Conservation (phyloP, 169 alveolate genomes). For the Plasmodium gaboni region DNA sequence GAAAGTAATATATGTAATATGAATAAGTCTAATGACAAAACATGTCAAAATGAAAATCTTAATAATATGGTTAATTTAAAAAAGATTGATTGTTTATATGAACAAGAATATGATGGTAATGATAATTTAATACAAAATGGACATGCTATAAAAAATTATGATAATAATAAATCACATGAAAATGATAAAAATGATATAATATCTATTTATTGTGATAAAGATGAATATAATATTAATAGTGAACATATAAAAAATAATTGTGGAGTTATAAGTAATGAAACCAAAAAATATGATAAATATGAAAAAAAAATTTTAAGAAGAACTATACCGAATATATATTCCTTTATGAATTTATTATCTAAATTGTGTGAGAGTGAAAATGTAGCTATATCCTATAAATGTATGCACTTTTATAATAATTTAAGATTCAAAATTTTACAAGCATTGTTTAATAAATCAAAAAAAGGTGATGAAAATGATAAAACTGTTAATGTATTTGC, state of each 20-base stretch:
- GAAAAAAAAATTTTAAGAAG: constrained; percentile 53
- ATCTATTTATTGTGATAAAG: neutral
- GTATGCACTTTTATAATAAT: constrained; percentile 70
- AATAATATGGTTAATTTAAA: neutral
- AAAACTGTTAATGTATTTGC: too few species aligned
- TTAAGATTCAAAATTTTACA: constrained; percentile 55
- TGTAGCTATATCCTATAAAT: constrained; percentile 40
- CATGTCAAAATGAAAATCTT: neutral
- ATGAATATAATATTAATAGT: neutral
- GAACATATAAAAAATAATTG: neutral
- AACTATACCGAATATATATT: constrained; percentile 55
- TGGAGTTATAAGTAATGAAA: neutral
- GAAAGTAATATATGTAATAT: constrained; percentile 9
- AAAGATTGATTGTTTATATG: neutral
- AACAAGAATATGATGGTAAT: neutral
- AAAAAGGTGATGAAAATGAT: neutral
- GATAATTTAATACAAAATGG: neutral
- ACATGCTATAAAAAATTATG: neutral
- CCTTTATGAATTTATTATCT: constrained; percentile 63
- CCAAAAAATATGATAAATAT: constrained; percentile 52
- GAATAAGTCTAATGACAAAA: neutral
- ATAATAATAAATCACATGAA: neutral
- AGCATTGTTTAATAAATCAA: constrained; percentile 19
- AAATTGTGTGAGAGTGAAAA: constrained; percentile 73
- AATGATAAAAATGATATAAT: neutral